Conservation (phyloP, 768 basidiomycete genomes). For the Collybiopsis confluens region DNA sequence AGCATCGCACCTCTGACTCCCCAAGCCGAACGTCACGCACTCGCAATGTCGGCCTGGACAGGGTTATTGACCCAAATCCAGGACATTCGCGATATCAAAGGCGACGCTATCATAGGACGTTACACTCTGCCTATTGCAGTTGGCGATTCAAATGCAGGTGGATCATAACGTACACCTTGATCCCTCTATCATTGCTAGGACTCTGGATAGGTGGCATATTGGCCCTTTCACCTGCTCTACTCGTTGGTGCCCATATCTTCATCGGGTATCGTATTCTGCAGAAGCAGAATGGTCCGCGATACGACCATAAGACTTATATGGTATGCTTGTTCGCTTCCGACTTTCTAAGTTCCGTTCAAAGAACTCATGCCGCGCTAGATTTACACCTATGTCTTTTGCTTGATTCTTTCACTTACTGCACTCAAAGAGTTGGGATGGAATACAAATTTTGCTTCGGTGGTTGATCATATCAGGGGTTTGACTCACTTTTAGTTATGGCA, state of each 20-base stretch:
- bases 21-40: neutral
- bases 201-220: constrained; percentile 9
- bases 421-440: too few species aligned
- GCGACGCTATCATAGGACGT: constrained; percentile 12
- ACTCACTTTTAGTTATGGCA: too few species aligned
- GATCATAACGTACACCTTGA: constrained; percentile 8
- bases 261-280: constrained; percentile 12
- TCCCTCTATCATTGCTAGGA: constrained; percentile 3
- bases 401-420: too few species aligned
- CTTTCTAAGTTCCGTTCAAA: too few species aligned
- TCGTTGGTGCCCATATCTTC: constrained; percentile 4
- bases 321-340: constrained; percentile 3
- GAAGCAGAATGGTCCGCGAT: constrained; percentile 4
- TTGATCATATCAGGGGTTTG: too few species aligned
- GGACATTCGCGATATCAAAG: constrained; percentile 14
- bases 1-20: constrained; percentile 2
- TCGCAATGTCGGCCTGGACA: constrained; percentile 10
- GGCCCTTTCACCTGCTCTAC: neutral
- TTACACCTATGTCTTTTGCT: too few species aligned
- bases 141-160: constrained; percentile 9
- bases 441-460: too few species aligned
- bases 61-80: constrained; percentile 10
- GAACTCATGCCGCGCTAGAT: too few species aligned
- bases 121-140: constrained; percentile 13
- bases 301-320: constrained; percentile 18